Conservation (phyloP, 352 stramenopile species). For the Globisporangium recalcitrans region DNA sequence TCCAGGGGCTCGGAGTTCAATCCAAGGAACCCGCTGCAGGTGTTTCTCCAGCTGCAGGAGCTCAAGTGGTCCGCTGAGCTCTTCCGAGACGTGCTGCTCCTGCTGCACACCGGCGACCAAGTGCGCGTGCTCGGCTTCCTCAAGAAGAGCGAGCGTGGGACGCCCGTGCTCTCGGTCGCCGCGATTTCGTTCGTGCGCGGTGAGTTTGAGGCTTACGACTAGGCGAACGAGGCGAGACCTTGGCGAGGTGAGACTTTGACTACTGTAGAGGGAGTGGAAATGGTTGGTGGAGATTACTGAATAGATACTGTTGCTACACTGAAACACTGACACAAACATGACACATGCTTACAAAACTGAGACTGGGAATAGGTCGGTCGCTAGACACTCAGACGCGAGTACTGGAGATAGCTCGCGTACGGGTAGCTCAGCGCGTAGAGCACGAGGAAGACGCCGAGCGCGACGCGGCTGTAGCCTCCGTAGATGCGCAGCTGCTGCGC, state of each 20-base stretch:
- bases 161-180: slow-evolving; percentile 34
- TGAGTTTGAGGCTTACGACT: slow-evolving; percentile 37
- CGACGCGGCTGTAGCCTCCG: slow-evolving; percentile 34
- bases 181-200: slow-evolving; percentile 31
- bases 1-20: neutral
- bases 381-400: slow-evolving; percentile 5
- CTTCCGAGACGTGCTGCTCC: slow-evolving; percentile 25
- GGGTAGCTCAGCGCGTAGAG: slow-evolving; percentile 24
- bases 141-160: slow-evolving; percentile 30
- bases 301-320: slow-evolving; percentile 5
- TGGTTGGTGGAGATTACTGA: neutral
- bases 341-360: neutral
- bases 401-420: slow-evolving; percentile 18
- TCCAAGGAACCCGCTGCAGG: slow-evolving; percentile 20
- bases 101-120: slow-evolving; percentile 37
- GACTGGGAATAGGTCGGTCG: neutral
- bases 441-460: slow-evolving; percentile 20
- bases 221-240: slow-evolving; percentile 4
- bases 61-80: slow-evolving; percentile 22
- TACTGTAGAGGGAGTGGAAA: neutral
- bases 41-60: slow-evolving; percentile 35
- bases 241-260: neutral
- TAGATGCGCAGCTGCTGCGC: slow-evolving; percentile 43
- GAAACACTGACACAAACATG: neutral
- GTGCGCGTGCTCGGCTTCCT: slow-evolving; percentile 33